Evolutionary conservation across 768 basidiomycete species (phyloP), one percentile per base, ranked within the genome.

Genomic region (Imleria badia): DNA sequence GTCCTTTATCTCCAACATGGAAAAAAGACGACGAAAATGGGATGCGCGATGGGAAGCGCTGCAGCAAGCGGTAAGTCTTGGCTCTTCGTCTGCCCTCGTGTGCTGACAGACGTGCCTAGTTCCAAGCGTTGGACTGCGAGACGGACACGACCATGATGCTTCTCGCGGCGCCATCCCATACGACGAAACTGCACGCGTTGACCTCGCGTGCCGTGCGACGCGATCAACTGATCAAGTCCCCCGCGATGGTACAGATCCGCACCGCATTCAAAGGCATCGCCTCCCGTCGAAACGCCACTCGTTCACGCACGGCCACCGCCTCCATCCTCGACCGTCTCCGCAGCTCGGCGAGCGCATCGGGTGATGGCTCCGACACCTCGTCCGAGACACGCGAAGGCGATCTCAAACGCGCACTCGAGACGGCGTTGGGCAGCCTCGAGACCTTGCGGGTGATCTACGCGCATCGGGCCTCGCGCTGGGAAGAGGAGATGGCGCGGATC

Each of bases 141-240:
- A 92, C 90, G 5, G 90, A 91, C 60, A 78, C 89, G 11, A 91
- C 87, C 0, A 78, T 92, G 74, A 70, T 91, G 23, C 71, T 92
- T 0, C 72, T 92, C 23, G 89, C 89, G 5, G 80, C 89, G 0
- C 90, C 89, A 0, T 83, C 88, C 3, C 89, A 91, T 64, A 77
- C 84, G 13, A 83, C 80, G 15, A 87, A 86, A 60, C 64, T 88
- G 7, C 81, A 88, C 58, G 66, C 81, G 4, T 67, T 89, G 23
- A 81, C 79, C 3, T 91, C 88, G 23, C 83, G 90, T 9, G 80
- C 85, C 1, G 79, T 91, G 45, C 83, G 87, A 20, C 80, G 88
- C 15, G 79, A 84, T 40, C 65, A 78, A 0, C 55, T 85, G 12
- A 49, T 69, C 29, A 77, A 74, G 26, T 82, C 83, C 0, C 65